Base-by-base conservation (phyloP, 306 rosid species). In the Ziziphus jujuba region DNA sequence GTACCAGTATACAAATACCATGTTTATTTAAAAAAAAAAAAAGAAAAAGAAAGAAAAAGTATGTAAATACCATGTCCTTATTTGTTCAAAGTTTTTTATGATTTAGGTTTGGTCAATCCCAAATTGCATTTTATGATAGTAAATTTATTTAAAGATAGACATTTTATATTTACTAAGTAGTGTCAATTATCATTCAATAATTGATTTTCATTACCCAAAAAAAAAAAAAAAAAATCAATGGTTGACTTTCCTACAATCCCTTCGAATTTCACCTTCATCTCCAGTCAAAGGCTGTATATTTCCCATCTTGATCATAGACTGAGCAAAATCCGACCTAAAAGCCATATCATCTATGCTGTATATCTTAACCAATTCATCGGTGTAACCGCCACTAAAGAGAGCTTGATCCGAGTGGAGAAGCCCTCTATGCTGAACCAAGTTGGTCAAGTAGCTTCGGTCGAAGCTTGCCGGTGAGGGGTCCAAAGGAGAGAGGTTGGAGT, bases 291-390 rank as follows among this genome's bases (percentile, higher is more conserved):
- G 85, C 73, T 65, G 69, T 19, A 85, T 74, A 24, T 85, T 77
- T 53, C 87, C 87, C 83, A 82, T 79, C 76, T 80, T 85, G 61
- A 85, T 50, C 70, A 85, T 77, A 17, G 85, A 79, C 8, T 35
- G 16, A 0, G 47, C 72, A 9, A 85, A 85, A 38, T 80, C 85
- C 13, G 12, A 2, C 24, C 4, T 62, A 59, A 80, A 85, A 11
- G 40, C 38, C 1, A 6, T 1, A 0, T 58, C 13, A 49, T 77
- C 9, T 1, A 59, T 7, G 47, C 73, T 71, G 15, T 82, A 85
- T 17, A 5, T 63, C 28, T 35, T 61, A 19, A 85, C 85, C 57
- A 75, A 55, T 0, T 17, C 55, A 66, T 78, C 72, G 0, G 80
- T 71, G 2, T 57, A 80, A n/a, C 75, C 82, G 19, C 82, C 81